phyloP scores from a whole-genome alignment of 176 grass and related monocot species.

The Musa beccarii region DNA sequence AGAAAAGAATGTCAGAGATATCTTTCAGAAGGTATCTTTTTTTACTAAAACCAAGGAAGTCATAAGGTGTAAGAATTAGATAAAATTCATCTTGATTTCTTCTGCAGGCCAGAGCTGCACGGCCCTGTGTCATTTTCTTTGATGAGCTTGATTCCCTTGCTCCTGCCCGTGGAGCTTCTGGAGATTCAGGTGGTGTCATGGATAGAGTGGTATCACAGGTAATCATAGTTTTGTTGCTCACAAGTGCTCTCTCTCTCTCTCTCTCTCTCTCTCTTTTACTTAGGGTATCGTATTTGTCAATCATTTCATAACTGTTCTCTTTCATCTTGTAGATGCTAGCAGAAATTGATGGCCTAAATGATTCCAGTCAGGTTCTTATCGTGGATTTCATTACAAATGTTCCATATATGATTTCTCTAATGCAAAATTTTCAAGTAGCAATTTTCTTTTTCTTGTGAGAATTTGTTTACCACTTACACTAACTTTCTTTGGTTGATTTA shows the following conservation, averaged over 20 bases:
- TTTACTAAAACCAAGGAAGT: background rate
- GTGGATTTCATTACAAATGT: background rate
- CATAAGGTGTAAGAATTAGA: background rate
- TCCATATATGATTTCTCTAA: background rate
- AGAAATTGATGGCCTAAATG: conserved; percentile 88
- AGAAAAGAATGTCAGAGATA: conserved; percentile 93
- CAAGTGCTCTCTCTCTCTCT: background rate
- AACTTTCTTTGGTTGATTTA: conserved; percentile 10
- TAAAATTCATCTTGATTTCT: background rate
- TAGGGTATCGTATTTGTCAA: conserved; percentile 8
- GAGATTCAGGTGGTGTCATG: conserved; percentile 96
- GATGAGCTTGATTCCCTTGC: conserved; percentile 94
- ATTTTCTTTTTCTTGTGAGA: background rate
- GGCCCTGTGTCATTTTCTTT: conserved; percentile 96
- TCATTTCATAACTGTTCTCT: background rate
- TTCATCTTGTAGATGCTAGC: conserved; percentile 68
- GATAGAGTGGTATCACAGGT: conserved; percentile 98
- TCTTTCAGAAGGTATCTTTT: conserved; percentile 73
- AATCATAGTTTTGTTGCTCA: conserved; percentile 13
- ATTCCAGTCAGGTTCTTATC: conserved; percentile 70
- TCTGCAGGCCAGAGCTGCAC: conserved; percentile 67
- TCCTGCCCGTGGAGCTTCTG: conserved; percentile 79
- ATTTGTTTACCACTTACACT: conserved; percentile 9
- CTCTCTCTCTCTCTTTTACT: background rate
- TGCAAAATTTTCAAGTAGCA: background rate